These are phyloP conservation scores for Coniochaeta hoffmannii DNA, from an alignment of 2,329 filamentous ascomycete species.

Conservation along the genomic window DNA sequence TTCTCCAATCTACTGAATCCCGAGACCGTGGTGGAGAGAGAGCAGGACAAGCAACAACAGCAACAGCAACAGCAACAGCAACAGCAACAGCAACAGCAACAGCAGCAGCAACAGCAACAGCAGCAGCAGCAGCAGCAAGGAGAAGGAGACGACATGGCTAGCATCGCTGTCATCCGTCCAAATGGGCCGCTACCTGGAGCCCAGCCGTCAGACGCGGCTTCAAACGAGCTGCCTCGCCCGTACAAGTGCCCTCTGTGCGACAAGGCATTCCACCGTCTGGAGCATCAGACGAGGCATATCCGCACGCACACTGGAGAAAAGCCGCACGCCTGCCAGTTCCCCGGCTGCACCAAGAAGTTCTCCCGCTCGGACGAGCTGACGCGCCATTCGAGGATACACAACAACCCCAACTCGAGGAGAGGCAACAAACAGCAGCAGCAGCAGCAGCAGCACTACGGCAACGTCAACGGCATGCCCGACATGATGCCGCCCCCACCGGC, in stretches of 20 bases:
- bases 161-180: conserved; percentile 51
- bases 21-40: conserved; percentile 24
- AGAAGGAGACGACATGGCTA: conserved; percentile 24
- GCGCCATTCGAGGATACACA: conserved; percentile 95
- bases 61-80: conserved; percentile 15
- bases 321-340: conserved; percentile 91
- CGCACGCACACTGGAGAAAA: conserved; percentile 97
- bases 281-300: conserved; percentile 89
- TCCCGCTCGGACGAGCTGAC: conserved; percentile 94
- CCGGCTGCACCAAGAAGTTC: conserved; percentile 95
- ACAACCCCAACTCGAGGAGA: conserved; percentile 92
- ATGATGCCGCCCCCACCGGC: conserved; percentile 72
- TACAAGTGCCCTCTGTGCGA: conserved; percentile 99
- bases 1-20: conserved; percentile 71
- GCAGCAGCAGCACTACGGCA: conserved; percentile 42
- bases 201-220: conserved; percentile 51
- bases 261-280: conserved; percentile 95
- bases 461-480: conserved; percentile 39
- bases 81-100: too few relatives aligned
- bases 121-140: conserved; percentile 10
- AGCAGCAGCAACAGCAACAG: too few relatives aligned
- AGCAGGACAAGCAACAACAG: conserved; percentile 10
- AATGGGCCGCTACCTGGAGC: conserved; percentile 56
- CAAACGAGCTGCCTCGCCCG: conserved; percentile 75
- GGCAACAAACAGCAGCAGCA: conserved; percentile 71